Evolutionary conservation across 2,329 filamentous ascomycete genomes (phyloP).

Genomic region (Sporothrix brunneoviolacea): DNA sequence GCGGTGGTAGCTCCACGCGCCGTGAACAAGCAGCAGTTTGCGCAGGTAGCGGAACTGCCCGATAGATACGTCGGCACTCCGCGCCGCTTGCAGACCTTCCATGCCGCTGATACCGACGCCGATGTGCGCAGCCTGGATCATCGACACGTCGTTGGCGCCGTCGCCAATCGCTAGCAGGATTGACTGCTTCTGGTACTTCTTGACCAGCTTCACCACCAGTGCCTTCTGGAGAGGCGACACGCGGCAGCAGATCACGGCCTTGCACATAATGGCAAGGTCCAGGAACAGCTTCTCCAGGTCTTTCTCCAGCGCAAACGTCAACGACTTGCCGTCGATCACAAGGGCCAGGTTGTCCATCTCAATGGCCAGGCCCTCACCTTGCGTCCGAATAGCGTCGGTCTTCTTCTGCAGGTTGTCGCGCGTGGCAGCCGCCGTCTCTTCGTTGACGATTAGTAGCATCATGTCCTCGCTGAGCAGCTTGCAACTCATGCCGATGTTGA

Average conservation of each 20-base stretch:
- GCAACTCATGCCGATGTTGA: slow-evolving; percentile 99
- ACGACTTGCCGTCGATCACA: slow-evolving; percentile 91
- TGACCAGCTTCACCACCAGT: slow-evolving; percentile 94
- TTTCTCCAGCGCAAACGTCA: slow-evolving; percentile 88
- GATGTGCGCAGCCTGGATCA: slow-evolving; percentile 98
- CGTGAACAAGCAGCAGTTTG: slow-evolving; percentile 90
- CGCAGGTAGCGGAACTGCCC: slow-evolving; percentile 92
- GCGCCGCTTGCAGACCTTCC: slow-evolving; percentile 92
- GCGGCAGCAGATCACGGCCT: slow-evolving; percentile 97
- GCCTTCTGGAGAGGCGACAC: slow-evolving; percentile 97
- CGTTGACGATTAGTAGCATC: slow-evolving; percentile 94
- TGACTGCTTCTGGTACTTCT: slow-evolving; percentile 79
- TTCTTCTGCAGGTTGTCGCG: slow-evolving; percentile 91
- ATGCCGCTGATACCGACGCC: slow-evolving; percentile 95
- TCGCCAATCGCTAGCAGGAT: slow-evolving; percentile 95
- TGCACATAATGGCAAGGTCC: slow-evolving; percentile 90
- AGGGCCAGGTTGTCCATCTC: slow-evolving; percentile 84
- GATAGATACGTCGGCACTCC: slow-evolving; percentile 92
- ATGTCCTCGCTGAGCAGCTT: slow-evolving; percentile 98
- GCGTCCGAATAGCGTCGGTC: slow-evolving; percentile 78
- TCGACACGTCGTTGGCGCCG: slow-evolving; percentile 98
- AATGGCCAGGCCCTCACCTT: slow-evolving; percentile 61
- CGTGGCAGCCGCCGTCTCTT: slow-evolving; percentile 72
- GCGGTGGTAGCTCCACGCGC: slow-evolving; percentile 95
- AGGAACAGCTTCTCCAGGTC: slow-evolving; percentile 91